Base-by-base conservation (phyloP, 1,139 yeast genomes). In the Kodamaea ohmeri region DNA sequence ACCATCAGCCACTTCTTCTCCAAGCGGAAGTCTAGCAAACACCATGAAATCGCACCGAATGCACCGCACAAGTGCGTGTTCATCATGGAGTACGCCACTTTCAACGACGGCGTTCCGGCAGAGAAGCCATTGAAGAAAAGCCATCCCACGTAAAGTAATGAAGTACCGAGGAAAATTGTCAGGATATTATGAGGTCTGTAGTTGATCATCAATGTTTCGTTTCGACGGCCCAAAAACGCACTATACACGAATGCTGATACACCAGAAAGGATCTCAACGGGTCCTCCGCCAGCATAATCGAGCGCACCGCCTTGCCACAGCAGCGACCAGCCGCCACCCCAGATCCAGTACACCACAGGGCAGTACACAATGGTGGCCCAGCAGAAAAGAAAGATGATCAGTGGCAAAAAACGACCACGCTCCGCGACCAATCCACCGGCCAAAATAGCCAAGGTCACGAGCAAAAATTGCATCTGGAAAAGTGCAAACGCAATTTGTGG, bases 281-380 rank as follows among this genome's bases (percentile, higher is more conserved):
- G 96, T 0, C 97, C 97, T 38, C 97, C 97, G 27, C 98, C 98
- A 22, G 98, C 97, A 61, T 88, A 92, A 60, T 92, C 98, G 41
- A 90, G 70, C 1, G 83, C 97, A 14, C 96, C 96, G 76, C 96
- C 90, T 51, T 76, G 73, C 61, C 71, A 77, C 12, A 48, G 42
- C 32, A 66, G 56, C 28, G 96, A 96, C 97, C 97, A 92, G 31
- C 97, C 97, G 33, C 82, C 81, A 42, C 89, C 84, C 98, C 97
- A 92, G 41, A 87, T 80, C 97, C 97, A 90, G 63, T 80, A 86
- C 4, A 92, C 94, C 16, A 92, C 77, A 0, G 97, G 97, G 59
- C 95, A 85, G 62, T 90, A 92, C 12, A 89, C 97, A 5, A 87
- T 55, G 1, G 98, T 90, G 13, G 94, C 83, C 95, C 96, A 92